Conservation (phyloP, 2,329 filamentous ascomycete genomes). For the Sporothrix mexicana region DNA sequence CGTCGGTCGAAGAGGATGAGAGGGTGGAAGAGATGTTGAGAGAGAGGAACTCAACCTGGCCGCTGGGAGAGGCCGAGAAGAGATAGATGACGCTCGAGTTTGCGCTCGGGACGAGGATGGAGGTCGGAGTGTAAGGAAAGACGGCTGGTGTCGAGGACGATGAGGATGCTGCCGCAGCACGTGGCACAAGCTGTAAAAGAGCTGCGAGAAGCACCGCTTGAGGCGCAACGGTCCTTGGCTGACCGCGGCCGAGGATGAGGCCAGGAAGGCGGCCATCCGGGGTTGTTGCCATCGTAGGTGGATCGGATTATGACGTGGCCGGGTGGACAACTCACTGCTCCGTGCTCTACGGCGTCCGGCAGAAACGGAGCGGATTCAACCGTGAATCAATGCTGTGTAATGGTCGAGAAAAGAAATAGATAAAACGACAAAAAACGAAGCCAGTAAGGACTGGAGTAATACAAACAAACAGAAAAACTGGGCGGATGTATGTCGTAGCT, state of each 20-base stretch:
- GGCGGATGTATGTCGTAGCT: constrained; percentile 27
- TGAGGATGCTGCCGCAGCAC: constrained; percentile 19
- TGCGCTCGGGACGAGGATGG: constrained; percentile 64
- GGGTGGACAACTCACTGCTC: constrained; percentile 13
- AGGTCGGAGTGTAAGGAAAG: constrained; percentile 80
- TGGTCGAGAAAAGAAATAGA: not conserved
- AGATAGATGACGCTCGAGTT: constrained; percentile 66
- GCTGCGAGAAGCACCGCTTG: constrained; percentile 25
- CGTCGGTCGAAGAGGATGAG: constrained; percentile 48
- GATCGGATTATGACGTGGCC: constrained; percentile 13
- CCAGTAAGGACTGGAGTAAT: not conserved
- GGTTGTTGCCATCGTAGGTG: constrained; percentile 26
- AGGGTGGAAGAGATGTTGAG: constrained; percentile 69
- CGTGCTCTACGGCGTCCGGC: constrained; percentile 24
- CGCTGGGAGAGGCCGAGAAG: constrained; percentile 61
- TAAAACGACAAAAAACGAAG: not conserved
- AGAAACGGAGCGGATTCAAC: not conserved
- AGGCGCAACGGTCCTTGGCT: not conserved
- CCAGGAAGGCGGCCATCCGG: constrained; percentile 25
- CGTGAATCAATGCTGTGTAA: not conserved
- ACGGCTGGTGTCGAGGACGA: constrained; percentile 48
- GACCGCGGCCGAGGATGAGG: not conserved
- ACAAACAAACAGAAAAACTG: not conserved
- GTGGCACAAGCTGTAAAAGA: constrained; percentile 30
- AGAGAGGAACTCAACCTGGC: constrained; percentile 60